Conservation (phyloP, 768 basidiomycete genomes). For the Boletus sp. region DNA sequence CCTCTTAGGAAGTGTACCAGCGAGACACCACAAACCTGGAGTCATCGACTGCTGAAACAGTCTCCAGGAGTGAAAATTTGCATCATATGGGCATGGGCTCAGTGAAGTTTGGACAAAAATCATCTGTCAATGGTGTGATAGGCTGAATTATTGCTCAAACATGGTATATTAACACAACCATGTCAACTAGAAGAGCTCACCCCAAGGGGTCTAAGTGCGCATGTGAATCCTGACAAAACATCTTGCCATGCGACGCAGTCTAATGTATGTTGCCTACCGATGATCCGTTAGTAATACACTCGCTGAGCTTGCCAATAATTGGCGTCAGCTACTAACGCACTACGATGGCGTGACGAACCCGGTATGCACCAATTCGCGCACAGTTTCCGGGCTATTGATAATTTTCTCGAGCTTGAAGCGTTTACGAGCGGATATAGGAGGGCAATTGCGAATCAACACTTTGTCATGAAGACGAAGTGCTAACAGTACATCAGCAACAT, state of each 20-base stretch:
- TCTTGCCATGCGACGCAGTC: not conserved
- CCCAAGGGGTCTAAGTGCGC: constrained; percentile 7
- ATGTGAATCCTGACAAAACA: not conserved
- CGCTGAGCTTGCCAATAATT: not conserved
- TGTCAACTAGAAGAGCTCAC: constrained; percentile 13
- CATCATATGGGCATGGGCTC: constrained; percentile 37
- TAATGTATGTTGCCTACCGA: not conserved
- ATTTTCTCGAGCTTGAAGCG: constrained; percentile 69
- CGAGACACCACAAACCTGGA: constrained; percentile 32
- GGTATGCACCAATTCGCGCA: constrained; percentile 42
- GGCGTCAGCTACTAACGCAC: not conserved
- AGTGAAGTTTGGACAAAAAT: not conserved
- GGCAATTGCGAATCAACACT: constrained; percentile 78
- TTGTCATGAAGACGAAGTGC: constrained; percentile 65
- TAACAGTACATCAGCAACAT: constrained; percentile 27
- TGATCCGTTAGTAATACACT: not conserved
- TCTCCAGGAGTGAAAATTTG: constrained; percentile 36
- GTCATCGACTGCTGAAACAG: constrained; percentile 38
- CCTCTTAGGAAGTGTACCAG: constrained; percentile 41
- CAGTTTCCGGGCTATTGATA: constrained; percentile 63
- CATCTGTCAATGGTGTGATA: not conserved
- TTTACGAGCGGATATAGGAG: constrained; percentile 75
- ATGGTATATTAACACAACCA: constrained; percentile 10
- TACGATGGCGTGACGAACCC: constrained; percentile 1
- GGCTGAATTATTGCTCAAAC: constrained; percentile 2